phyloP scores from a whole-genome alignment of 75 land plant species.

The Pseudotsuga menziesii region DNA sequence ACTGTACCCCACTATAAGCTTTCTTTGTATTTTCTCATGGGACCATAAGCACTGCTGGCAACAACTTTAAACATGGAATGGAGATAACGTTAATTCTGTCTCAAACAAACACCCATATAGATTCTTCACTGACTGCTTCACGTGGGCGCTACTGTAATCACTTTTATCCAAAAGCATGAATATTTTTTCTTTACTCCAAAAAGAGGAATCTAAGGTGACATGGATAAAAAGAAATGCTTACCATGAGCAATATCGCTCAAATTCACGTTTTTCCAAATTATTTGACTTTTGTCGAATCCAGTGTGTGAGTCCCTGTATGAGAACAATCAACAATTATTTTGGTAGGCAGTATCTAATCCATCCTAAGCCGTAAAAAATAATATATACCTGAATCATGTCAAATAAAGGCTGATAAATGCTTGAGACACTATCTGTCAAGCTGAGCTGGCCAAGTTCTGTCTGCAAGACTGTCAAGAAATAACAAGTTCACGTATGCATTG shows the following conservation, averaged over 20 bases:
- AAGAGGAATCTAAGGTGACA: neutral
- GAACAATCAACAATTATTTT: neutral
- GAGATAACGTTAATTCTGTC: neutral
- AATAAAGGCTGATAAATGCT: constrained; percentile 59
- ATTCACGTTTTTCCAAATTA: constrained; percentile 59
- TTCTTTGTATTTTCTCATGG: neutral
- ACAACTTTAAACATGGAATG: neutral
- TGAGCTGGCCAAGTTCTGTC: constrained; percentile 58
- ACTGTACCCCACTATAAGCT: neutral
- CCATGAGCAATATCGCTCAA: constrained; percentile 74
- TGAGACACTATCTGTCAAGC: constrained; percentile 23
- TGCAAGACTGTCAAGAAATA: constrained; percentile 52
- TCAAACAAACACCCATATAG: neutral
- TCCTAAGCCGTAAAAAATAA: neutral
- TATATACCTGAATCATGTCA: constrained; percentile 77
- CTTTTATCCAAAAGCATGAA: neutral
- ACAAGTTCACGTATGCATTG: neutral
- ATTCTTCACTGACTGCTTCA: too few species aligned
- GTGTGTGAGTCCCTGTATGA: constrained; percentile 52
- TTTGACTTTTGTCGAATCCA: constrained; percentile 62
- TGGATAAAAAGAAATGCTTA: constrained; percentile 13
- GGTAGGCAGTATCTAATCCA: neutral
- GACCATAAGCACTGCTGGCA: neutral
- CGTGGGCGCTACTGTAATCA: neutral
- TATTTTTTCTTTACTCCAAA: neutral